Conservation (phyloP, 1,284 basidiomycete species). For the Sporisorium graminicola region DNA sequence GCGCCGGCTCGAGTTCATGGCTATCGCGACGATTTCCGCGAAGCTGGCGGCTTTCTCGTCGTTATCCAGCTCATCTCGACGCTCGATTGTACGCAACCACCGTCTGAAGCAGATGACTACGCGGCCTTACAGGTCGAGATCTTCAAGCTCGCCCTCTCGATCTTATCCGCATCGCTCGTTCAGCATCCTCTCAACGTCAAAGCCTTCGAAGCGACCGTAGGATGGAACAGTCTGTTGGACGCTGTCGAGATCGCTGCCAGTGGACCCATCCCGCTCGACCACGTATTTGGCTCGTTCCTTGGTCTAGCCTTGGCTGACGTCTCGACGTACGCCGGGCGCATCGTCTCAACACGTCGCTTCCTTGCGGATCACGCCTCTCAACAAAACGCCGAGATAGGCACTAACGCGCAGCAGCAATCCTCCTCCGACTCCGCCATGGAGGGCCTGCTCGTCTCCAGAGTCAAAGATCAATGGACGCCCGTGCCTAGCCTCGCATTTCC, state of each 20-base stretch:
- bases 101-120: constrained; percentile 6
- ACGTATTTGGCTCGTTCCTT: constrained; percentile 51
- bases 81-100: constrained; percentile 25
- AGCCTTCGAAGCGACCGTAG: constrained; percentile 52
- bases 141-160: constrained; percentile 55
- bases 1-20: constrained; percentile 18
- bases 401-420: background rate
- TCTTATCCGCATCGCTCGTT: constrained; percentile 54
- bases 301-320: constrained; percentile 60
- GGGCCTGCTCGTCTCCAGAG: constrained; percentile 2
- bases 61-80: constrained; percentile 60
- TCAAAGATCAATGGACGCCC: constrained; percentile 33
- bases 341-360: constrained; percentile 27
- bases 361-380: constrained; percentile 9
- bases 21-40: constrained; percentile 54
- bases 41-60: constrained; percentile 60
- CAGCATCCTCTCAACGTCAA: constrained; percentile 52
- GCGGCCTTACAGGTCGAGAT: constrained; percentile 47
- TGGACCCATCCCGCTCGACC: constrained; percentile 14
- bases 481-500: constrained; percentile 20
- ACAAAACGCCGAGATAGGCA: background rate
- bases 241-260: constrained; percentile 34
- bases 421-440: background rate
- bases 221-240: constrained; percentile 53
- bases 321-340: constrained; percentile 25